Evolutionary conservation across 192 early-diverging fungal genomes (phyloP), one percentile per base, ranked within the genome.

Genomic region (Backusella mclennaniae): DNA sequence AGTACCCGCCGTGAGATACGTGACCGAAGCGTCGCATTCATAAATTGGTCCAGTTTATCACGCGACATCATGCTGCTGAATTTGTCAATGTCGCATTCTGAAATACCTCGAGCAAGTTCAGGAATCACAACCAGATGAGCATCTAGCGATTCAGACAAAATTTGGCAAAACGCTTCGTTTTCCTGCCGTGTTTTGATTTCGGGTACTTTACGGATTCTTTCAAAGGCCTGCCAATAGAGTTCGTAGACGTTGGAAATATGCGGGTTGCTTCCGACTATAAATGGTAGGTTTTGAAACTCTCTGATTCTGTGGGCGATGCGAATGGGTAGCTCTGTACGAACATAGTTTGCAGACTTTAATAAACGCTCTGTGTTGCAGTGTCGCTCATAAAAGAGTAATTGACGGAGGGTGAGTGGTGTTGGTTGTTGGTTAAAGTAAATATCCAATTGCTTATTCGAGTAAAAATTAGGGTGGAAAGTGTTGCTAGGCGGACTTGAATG

Each of bases 201-300:
- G 11, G 91, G 88, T 38, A 96, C 82, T 70, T 85, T 82, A 71
- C 92, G 87, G 75, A 98, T 89, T 76, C 82, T 81, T 56, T 97
- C 96, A 81, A 99, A 98, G 0, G 96, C 94, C 26, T 92, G 85
- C 96, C 95, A 97, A 80, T 98, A 99, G 70, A 97, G 82, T 56
- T 91, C 85, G 67, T 99, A 98, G 33, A 97, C 92, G 17, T 35
- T 23, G 17, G 69, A 49, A 6, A 98, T 90, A 79, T 97, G 95
- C 3, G 97, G 95, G 79, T 98, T 97, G 14, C 94, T 95, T 4
- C 96, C 97, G 3, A 96, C 94, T 46, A 97, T 95, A 76, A 95
- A 99, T 4, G 97, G 96, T 17, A 99, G 87, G 44, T 92, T 90
- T 83, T 99, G 97, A 76, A 98, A 96, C 77, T 93, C 93, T 63